Evolutionary conservation across 1,284 basidiomycete genomes (phyloP), one percentile per base, ranked within the genome.

Genomic region (Melampsora larici-populina): DNA sequence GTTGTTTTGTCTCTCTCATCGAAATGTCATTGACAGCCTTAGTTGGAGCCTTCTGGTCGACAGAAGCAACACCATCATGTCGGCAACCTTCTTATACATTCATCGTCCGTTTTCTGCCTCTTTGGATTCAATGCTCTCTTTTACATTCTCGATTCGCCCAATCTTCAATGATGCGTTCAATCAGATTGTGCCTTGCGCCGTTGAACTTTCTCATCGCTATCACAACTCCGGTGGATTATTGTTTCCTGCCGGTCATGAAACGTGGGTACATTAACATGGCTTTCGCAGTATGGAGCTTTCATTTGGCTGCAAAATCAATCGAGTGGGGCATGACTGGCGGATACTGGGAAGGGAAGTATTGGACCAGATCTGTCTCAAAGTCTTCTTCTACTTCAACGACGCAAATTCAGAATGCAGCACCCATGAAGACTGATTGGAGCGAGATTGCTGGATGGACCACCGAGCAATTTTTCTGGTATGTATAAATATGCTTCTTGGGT

Each of bases 131-230:
- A 36, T 64, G 49, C 24, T 55, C 65, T 18, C 26, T 76, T n/a
- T 65, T 76, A 2, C 73, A 76, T 76, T 65, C 73, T 18, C 51
- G 68, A 46, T 76, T 76, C 31, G n/a, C 36, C 17, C 26, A 51
- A 9, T 68, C 51, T 65, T 36, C 51, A 31, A 58, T 48, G 7
- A 2, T 60, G 2, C 29, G 73, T 58, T 76, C 65, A 65, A 33
- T 76, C 15, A 48, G 73, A 24, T 40, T 76, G 26, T 48, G 8
- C 4, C 21, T 76, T 24, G 68, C 65, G 2, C 73, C 73, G 6
- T 29, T 76, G 24, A 68, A 62, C 49, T 40, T 58, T 26, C 68
- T 68, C 49, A n/a, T 67, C 5, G n/a, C 21, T 11, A 36, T 76
- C 49, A 68, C 40, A 29, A 36, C n/a, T 15, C 73, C 65, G 4